Percentiles rank a stretch among this genome's conserved stretches.
Conservation (phyloP, 108 stramenopile species). For the Skeletonema potamos region DNA sequence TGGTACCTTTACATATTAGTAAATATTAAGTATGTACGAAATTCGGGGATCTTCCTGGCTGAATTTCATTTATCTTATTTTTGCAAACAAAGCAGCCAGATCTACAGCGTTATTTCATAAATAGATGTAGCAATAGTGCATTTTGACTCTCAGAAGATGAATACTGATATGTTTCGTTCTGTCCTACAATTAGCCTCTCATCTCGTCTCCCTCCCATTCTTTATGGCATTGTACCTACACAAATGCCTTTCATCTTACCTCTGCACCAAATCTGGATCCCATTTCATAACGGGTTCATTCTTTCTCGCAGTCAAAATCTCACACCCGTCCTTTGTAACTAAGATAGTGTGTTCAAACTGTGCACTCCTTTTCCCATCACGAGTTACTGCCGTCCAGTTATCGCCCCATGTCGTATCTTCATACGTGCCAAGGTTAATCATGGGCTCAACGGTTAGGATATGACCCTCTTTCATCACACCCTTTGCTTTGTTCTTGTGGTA, state of each 20-base stretch:
- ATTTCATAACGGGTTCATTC: constrained; percentile 89
- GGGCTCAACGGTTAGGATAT: constrained; percentile 99
- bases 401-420: constrained; percentile 79
- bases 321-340: constrained; percentile 94
- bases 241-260: constrained; percentile 23
- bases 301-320: constrained; percentile 93
- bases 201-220: neutral
- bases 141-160: too few species aligned
- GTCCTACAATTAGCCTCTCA: too few species aligned
- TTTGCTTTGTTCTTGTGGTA: constrained; percentile 95
- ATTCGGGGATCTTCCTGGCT: too few species aligned
- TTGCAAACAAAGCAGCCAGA: too few species aligned
- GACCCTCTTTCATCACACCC: constrained; percentile 93
- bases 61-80: too few species aligned
- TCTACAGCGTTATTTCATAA: too few species aligned
- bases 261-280: constrained; percentile 69
- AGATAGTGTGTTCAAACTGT: constrained; percentile 93
- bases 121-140: too few species aligned
- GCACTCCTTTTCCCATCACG: constrained; percentile 78
- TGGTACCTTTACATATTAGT: too few species aligned
- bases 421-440: constrained; percentile 94
- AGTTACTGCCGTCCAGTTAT: constrained; percentile 90
- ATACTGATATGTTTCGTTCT: too few species aligned
- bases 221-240: too few species aligned
- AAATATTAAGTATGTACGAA: too few species aligned